Conservation (phyloP, 129 eudicot species). For the Dittrichia graveolens region DNA sequence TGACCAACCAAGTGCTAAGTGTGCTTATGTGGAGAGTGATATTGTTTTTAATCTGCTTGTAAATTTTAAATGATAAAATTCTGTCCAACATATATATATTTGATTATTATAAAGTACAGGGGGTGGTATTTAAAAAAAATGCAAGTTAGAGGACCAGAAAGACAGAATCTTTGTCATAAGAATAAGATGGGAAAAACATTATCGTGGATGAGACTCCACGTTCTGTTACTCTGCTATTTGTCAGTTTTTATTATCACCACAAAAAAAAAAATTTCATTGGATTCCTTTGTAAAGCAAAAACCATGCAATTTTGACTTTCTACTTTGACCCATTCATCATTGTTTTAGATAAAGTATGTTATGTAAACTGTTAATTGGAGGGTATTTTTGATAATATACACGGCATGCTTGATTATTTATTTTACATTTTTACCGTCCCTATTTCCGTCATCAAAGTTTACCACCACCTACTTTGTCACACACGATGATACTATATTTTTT, state of each 20-base stretch:
- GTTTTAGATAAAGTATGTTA: not conserved
- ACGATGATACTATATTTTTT: too few species aligned
- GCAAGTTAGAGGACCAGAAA: slow-evolving; percentile 33
- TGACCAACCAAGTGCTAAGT: slow-evolving; percentile 18
- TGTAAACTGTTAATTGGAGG: slow-evolving; percentile 13
- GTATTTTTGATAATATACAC: not conserved
- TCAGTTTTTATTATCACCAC: slow-evolving; percentile 30
- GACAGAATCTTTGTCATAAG: slow-evolving; percentile 46
- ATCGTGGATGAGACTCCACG: slow-evolving; percentile 51
- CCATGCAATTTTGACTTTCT: slow-evolving; percentile 40
- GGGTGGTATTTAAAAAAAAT: slow-evolving; percentile 2
- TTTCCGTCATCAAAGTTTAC: too few species aligned
- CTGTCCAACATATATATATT: not conserved
- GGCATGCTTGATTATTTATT: not conserved
- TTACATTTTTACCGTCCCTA: too few species aligned
- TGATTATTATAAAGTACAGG: slow-evolving; percentile 22
- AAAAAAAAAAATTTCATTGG: slow-evolving; percentile 30
- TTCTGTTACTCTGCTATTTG: slow-evolving; percentile 28
- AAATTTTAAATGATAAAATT: not conserved
- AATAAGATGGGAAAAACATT: slow-evolving; percentile 37
- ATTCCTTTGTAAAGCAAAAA: slow-evolving; percentile 25
- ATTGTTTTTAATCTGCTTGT: slow-evolving; percentile 1
- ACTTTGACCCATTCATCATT: slow-evolving; percentile 35
- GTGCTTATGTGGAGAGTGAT: slow-evolving; percentile 19
- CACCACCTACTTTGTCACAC: too few species aligned